Evolutionary conservation across 2,329 filamentous ascomycete genomes (phyloP).

Genomic region (Elsinoe necatrix): DNA sequence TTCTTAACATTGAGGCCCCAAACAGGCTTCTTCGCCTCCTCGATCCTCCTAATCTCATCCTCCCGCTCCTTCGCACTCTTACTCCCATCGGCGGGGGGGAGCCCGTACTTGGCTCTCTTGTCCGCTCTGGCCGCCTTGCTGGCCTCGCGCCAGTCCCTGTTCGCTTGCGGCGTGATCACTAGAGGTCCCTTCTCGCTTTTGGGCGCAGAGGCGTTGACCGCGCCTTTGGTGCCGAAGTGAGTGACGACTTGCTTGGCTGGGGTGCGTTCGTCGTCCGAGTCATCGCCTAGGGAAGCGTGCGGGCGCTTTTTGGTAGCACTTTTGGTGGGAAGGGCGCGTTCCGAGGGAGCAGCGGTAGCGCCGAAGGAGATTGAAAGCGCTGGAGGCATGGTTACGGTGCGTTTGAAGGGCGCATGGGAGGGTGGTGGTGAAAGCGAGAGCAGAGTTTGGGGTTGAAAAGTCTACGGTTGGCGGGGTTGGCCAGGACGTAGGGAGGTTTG

Average conservation of each 20-base stretch:
- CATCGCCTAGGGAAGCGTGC: slow-evolving; percentile 30
- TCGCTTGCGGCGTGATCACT: slow-evolving; percentile 51
- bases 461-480: neutral
- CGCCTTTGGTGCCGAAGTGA: slow-evolving; percentile 49
- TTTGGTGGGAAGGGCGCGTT: neutral
- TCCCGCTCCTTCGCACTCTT: slow-evolving; percentile 21
- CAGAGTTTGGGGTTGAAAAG: neutral
- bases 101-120: slow-evolving; percentile 46
- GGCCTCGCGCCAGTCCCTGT: slow-evolving; percentile 56
- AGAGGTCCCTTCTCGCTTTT: slow-evolving; percentile 37
- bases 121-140: slow-evolving; percentile 29
- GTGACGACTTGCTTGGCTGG: slow-evolving; percentile 42
- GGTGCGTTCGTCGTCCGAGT: slow-evolving; percentile 52
- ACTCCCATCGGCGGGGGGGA: slow-evolving; percentile 50
- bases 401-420: neutral
- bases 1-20: slow-evolving; percentile 46
- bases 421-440: neutral
- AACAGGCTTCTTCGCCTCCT: slow-evolving; percentile 38
- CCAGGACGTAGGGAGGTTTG: neutral
- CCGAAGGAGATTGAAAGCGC: slow-evolving; percentile 8
- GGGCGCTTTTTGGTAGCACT: slow-evolving; percentile 35
- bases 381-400: neutral
- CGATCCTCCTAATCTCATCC: slow-evolving; percentile 23
- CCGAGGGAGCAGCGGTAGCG: neutral
- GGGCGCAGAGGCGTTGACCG: slow-evolving; percentile 34